Evolutionary conservation across 257 asterid species (phyloP), one percentile per base, ranked within the genome.

Genomic region (Verbascum thapsus): DNA sequence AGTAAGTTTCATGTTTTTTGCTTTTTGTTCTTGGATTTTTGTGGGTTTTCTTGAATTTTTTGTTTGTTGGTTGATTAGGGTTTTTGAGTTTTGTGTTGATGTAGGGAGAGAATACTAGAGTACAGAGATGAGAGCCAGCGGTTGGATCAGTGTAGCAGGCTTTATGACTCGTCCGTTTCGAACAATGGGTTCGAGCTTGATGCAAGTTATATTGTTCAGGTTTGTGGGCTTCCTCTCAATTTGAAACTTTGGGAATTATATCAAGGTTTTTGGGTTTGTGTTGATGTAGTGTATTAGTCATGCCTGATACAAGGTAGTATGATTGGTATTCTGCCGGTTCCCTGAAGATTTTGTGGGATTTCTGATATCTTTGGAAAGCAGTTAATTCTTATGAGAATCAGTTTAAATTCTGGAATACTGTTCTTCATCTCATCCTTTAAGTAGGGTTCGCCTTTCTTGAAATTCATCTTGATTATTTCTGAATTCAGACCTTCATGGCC

Each of bases 101-200:
- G 58, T 52, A 94, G 99, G 87, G 99, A 82, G 77, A 85, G 78
- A 69, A 74, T 94, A 66, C 73, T 94, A 81, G 96, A 83, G 76
- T 87, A 84, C 67, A 84, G 94, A 60, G 99, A 88, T 35, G 97
- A 94, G 75, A 90, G 97, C 74, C 96, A 82, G 56, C 78, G 99
- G 50, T 69, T 94, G 64, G 97, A 94, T 60, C 97, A 90, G 65
- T 85, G 96, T 66, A 76, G 88, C 74, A 80, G 99, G 66, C 88
- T 94, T 58, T 87, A 81, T 39, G 99, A 94, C 80, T 94, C 97
- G 3, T 85, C 95, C 0, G 80, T 85, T 64, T 81, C 85, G 3
- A 87, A 74, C 77, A 87, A 80, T 39, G 95, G 92, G 43, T 90
- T 94, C 57, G 99, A 94, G 83, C 81, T 80, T 34, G 96, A 90